phyloP scores from a whole-genome alignment of 2,329 filamentous ascomycete genomes.

The Amphichorda felina region DNA sequence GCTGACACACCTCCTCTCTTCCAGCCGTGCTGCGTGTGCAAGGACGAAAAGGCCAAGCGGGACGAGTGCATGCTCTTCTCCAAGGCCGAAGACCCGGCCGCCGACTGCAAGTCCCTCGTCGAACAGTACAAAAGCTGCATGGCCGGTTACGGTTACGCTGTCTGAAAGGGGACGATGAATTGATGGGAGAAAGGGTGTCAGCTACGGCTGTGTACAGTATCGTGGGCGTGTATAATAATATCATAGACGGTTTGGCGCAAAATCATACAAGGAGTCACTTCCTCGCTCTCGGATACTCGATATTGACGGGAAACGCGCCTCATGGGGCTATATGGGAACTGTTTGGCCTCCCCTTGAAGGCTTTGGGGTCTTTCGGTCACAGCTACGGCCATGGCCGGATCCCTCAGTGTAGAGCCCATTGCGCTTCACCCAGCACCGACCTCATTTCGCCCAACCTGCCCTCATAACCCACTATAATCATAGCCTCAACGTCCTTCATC shows the following conservation, averaged over 20 bases:
- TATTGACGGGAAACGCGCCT: no score
- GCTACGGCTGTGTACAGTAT: slow-evolving; percentile 3
- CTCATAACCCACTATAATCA: slow-evolving; percentile 4
- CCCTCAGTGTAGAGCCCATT: no score
- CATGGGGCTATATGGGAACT: no score
- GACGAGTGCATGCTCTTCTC: slow-evolving; percentile 99
- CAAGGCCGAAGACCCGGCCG: slow-evolving; percentile 65
- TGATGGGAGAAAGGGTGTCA: neutral
- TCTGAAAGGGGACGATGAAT: slow-evolving; percentile 25
- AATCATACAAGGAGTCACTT: neutral
- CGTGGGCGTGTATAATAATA: slow-evolving; percentile 1
- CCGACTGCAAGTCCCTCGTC: slow-evolving; percentile 73
- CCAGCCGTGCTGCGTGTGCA: slow-evolving; percentile 98
- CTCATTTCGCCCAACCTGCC: slow-evolving; percentile 2
- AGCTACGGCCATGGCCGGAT: no score
- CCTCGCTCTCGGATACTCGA: neutral
- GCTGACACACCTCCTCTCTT: neutral
- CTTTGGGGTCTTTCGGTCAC: no score
- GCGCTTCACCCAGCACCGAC: no score
- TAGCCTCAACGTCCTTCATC: slow-evolving; percentile 3
- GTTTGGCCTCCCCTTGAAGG: no score
- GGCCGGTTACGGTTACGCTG: slow-evolving; percentile 82
- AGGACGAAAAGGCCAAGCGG: slow-evolving; percentile 79
- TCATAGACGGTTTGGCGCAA: slow-evolving; percentile 2
- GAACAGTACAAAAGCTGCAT: slow-evolving; percentile 85